Evolutionary conservation across 1,139 yeast genomes (phyloP).

Genomic region (Lodderomyces beijingensis): DNA sequence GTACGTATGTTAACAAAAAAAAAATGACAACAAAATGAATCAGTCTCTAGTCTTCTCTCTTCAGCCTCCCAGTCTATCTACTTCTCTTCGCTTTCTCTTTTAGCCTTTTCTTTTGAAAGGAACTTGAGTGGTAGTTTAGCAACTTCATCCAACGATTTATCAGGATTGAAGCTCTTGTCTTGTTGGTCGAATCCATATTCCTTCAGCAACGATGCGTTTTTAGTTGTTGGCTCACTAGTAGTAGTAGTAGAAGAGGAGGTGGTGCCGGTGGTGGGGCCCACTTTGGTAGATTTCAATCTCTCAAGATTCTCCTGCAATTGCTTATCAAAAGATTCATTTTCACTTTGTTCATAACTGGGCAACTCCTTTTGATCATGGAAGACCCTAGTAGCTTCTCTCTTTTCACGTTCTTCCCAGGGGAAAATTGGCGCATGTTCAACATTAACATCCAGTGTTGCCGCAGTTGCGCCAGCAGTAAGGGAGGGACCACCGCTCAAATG

Average conservation of each 20-base stretch:
- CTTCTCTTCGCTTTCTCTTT: conserved; percentile 4
- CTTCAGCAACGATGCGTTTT: conserved; percentile 9
- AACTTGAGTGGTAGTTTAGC: conserved; percentile 22
- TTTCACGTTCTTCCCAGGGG: conserved; percentile 40
- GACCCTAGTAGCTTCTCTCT: conserved; percentile 6
- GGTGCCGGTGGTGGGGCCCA: too few species aligned
- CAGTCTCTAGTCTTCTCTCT: neutral
- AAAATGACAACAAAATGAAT: too few species aligned
- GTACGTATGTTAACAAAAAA: too few species aligned
- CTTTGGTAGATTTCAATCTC: conserved; percentile 4
- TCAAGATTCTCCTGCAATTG: conserved; percentile 10
- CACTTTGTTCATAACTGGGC: neutral
- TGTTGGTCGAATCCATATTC: conserved; percentile 12
- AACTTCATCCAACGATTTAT: conserved; percentile 23
- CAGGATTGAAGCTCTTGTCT: conserved; percentile 18
- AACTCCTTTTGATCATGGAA: conserved; percentile 2
- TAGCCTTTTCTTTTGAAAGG: conserved; percentile 10
- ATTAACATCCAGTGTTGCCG: neutral
- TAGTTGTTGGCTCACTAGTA: conserved; percentile 4
- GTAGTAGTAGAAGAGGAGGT: conserved; percentile 6
- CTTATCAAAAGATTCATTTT: conserved; percentile 5
- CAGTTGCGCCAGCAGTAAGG: neutral
- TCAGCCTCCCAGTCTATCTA: neutral
- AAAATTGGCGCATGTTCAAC: conserved; percentile 18
- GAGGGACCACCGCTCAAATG: too few species aligned